A percentile compares a stretch with the other conserved stretches of the same genome.
phyloP scores from a whole-genome alignment of 371 early-diverging fungal species.

The Mucor saturninus region DNA sequence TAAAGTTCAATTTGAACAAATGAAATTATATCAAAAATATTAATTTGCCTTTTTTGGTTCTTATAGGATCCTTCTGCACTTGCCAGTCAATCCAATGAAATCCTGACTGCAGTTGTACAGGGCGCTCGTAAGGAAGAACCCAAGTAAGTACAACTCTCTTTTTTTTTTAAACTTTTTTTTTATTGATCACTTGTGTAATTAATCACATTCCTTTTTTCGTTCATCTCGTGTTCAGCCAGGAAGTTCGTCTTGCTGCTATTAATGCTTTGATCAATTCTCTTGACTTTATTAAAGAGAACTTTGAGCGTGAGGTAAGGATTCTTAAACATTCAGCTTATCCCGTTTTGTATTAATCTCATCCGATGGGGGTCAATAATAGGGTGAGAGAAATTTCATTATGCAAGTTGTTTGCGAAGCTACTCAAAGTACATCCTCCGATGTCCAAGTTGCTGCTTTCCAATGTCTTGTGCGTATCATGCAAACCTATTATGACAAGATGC shows the following conservation, averaged over 20 bases:
- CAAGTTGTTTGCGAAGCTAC: slow-evolving; percentile 97
- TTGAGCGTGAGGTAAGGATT: slow-evolving; percentile 72
- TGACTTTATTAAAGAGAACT: slow-evolving; percentile 91
- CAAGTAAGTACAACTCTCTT: slow-evolving; percentile 3
- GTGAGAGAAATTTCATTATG: slow-evolving; percentile 97
- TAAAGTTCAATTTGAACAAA: slow-evolving; percentile 27
- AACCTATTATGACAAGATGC: slow-evolving; percentile 94
- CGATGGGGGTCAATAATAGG: slow-evolving; percentile 33
- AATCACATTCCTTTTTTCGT: neutral
- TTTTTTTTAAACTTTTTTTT: neutral
- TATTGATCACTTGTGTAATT: slow-evolving; percentile 5
- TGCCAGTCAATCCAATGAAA: slow-evolving; percentile 78
- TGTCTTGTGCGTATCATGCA: slow-evolving; percentile 95
- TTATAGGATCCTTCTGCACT: slow-evolving; percentile 77
- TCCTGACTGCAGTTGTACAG: slow-evolving; percentile 91
- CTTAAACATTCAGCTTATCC: too few relatives aligned
- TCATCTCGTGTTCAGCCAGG: slow-evolving; percentile 53
- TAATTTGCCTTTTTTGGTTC: neutral
- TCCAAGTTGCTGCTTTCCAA: slow-evolving; percentile 90
- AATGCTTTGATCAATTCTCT: slow-evolving; percentile 92
- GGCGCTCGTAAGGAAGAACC: slow-evolving; percentile 89
- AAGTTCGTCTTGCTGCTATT: slow-evolving; percentile 87
- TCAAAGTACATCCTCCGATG: slow-evolving; percentile 71
- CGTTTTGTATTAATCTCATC: too few relatives aligned
- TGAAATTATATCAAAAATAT: neutral